Evolutionary conservation across 495 filamentous ascomycete genomes (phyloP).

Genomic region (Annulohypoxylon maeteangense): DNA sequence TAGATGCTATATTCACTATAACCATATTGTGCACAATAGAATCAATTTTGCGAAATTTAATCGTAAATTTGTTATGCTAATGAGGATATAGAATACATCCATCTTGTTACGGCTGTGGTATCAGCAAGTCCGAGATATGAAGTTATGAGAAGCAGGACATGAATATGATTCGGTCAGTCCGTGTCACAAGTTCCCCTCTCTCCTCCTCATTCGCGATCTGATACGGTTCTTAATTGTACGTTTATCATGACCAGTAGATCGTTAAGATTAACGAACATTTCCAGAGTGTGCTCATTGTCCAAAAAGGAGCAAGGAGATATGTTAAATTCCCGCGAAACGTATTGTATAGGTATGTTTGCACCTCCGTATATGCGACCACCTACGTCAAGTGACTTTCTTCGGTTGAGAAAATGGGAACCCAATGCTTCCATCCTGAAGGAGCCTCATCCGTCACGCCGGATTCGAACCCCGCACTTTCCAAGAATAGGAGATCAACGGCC

Average conservation of each 20-base stretch:
- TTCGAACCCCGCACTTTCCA: constrained; percentile 40
- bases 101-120: neutral
- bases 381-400: constrained; percentile 19
- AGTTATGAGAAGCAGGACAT: neutral
- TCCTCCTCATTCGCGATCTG: constrained; percentile 1
- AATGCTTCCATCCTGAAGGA: constrained; percentile 33
- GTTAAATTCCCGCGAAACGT: constrained; percentile 30
- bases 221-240: constrained; percentile 17
- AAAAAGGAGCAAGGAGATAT: constrained; percentile 29
- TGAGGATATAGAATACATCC: constrained; percentile 24
- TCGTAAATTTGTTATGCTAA: constrained; percentile 28
- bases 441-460: constrained; percentile 45
- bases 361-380: constrained; percentile 11
- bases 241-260: constrained; percentile 13
- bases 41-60: constrained; percentile 4
- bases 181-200: neutral
- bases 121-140: constrained; percentile 8
- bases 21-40: neutral
- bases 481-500: constrained; percentile 36
- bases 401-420: constrained; percentile 19
- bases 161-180: neutral
- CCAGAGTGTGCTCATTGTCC: constrained; percentile 20
- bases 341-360: constrained; percentile 12
- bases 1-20: neutral
- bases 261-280: constrained; percentile 35